Evolutionary conservation across 106 monocot species (phyloP).

Genomic region (Chionographis japonica): DNA sequence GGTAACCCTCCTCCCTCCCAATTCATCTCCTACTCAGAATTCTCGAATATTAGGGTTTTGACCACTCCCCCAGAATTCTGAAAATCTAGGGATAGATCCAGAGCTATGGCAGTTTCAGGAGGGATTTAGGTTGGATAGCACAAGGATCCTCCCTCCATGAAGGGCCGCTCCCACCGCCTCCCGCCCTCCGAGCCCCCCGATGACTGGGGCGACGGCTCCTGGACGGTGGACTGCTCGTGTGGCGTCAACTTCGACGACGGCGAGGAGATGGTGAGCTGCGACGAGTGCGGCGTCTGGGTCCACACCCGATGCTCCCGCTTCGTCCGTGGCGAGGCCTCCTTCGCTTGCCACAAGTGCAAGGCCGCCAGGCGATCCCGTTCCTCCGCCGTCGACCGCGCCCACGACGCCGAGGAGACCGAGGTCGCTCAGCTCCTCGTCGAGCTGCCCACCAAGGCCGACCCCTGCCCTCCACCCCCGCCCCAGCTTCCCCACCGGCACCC

Average conservation of each 20-base stretch:
- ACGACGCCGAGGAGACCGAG: conserved; percentile 75
- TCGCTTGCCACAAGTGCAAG: conserved; percentile 89
- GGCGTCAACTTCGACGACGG: conserved; percentile 97
- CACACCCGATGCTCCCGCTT: conserved; percentile 92
- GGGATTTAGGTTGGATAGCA: no score
- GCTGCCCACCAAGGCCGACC: conserved; percentile 63
- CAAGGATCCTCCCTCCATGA: conserved; percentile 25
- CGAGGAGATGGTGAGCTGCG: conserved; percentile 99
- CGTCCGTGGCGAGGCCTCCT: conserved; percentile 57
- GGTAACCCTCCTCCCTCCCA: no score
- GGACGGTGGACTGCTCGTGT: conserved; percentile 99
- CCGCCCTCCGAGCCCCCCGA: conserved; percentile 33
- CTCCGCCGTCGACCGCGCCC: conserved; percentile 1
- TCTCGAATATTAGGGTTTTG: no score
- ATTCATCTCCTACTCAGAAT: neutral
- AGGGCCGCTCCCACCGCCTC: conserved; percentile 57
- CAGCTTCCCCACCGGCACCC: conserved; percentile 16
- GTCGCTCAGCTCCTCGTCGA: conserved; percentile 90
- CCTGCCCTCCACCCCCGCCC: conserved; percentile 9
- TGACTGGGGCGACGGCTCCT: conserved; percentile 87
- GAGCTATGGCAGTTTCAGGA: no score
- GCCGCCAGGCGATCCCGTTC: conserved; percentile 7
- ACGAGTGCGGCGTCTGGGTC: conserved; percentile 97
- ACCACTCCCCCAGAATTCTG: neutral
- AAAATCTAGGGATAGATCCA: no score